Base-by-base conservation (phyloP, 805 yeast genomes). In the Kodamaea nitidulidarum region DNA sequence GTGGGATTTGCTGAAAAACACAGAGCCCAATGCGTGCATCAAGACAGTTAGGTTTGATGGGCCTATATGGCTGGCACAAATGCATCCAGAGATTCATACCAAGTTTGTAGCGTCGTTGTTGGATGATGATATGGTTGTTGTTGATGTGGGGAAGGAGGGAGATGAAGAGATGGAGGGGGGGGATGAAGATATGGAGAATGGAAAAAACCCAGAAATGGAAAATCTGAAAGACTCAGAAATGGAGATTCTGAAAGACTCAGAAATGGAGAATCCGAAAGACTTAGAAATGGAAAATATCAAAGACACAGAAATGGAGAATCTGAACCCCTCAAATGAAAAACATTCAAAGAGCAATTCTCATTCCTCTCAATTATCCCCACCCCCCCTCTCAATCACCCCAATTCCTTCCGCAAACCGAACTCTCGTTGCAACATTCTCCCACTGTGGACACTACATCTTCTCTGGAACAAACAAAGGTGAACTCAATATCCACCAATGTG, bases 381-480 rank as follows among this genome's bases (percentile, higher is more conserved):
- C n/a, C n/a, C n/a, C n/a, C n/a, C n/a, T n/a, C n/a, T n/a, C n/a
- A n/a, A n/a, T n/a, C 5, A 20, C 22, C 5, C 22, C 31, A 5
- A 14, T 27, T 10, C 31, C 31, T 6, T 27, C 31, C 4, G 16
- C 4, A n/a, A 47, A 48, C 32, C 55, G 63, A 54, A 75, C 84
- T 0, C 55, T 81, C 32, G 75, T 70, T 4, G 56, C 77, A 1
- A 61, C 70, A 1, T 79, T 77, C 54, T 71, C 75, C 26, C 75
- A 74, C 2, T 56, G 68, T 36, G 88, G 82, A 2, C 67, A 62
- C 12, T 76, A 69, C 41, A 66, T 88, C 2, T 62, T 87, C 26
- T 67, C 82, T 0, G 97, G 96, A 0, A 87, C 95, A 2, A 80
- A 81, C 41, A 81, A 84, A 56, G 97, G 97, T 1, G 75, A 79